A percentile compares a stretch with the other conserved stretches of the same genome.
Conservation (phyloP, 768 basidiomycete species). For the Tephrocybe sp. region DNA sequence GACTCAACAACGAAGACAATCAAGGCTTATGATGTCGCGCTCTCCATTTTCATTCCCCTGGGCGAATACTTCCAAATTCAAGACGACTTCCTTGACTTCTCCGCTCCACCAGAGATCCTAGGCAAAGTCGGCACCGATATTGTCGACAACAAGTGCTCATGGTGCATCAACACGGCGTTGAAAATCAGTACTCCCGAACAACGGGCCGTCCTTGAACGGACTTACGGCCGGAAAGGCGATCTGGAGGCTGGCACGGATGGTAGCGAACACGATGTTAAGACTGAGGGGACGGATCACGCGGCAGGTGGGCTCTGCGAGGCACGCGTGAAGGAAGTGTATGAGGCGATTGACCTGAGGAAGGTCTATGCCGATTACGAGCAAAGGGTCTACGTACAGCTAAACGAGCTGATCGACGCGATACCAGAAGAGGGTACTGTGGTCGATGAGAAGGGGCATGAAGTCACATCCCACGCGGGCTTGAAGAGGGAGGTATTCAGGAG, state of each 20-base stretch:
- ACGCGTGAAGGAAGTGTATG: slow-evolving; percentile 62
- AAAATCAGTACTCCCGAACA: slow-evolving; percentile 51
- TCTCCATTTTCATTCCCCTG: slow-evolving; percentile 81
- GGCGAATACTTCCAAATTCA: slow-evolving; percentile 99
- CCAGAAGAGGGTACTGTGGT: slow-evolving; percentile 47
- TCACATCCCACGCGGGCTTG: slow-evolving; percentile 30
- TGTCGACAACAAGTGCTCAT: slow-evolving; percentile 97
- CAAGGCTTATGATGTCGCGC: slow-evolving; percentile 69
- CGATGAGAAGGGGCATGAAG: slow-evolving; percentile 26
- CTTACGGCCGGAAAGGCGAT: slow-evolving; percentile 43
- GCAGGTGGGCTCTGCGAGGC: slow-evolving; percentile 48
- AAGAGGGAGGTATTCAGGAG: slow-evolving; percentile 72
- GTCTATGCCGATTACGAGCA: slow-evolving; percentile 81
- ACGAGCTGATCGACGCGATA: slow-evolving; percentile 66
- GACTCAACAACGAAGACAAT: slow-evolving; percentile 22
- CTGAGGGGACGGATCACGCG: slow-evolving; percentile 27
- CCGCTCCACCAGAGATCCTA: slow-evolving; percentile 85
- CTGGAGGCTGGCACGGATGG: slow-evolving; percentile 16
- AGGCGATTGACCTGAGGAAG: slow-evolving; percentile 60
- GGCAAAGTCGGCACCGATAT: slow-evolving; percentile 99
- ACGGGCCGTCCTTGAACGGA: slow-evolving; percentile 52
- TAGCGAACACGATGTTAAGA: slow-evolving; percentile 9
- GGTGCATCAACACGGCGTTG: slow-evolving; percentile 90
- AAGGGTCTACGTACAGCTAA: slow-evolving; percentile 62
- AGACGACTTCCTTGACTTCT: slow-evolving; percentile 95